These are phyloP conservation scores for Penicillium vulpinum DNA, from an alignment of 2,329 filamentous ascomycete genomes.

Conservation along the genomic window DNA sequence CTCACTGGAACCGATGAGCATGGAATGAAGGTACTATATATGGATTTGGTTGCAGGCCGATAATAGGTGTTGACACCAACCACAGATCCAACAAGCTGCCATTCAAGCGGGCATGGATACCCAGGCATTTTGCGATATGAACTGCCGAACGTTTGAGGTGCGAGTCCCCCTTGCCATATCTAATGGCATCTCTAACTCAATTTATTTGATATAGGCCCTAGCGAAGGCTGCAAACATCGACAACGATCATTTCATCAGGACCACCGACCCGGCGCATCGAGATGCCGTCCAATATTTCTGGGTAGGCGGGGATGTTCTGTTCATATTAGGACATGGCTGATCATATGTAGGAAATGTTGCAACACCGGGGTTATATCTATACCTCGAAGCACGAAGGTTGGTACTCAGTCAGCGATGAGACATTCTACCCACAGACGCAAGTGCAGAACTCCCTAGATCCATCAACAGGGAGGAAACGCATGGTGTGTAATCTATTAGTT, in stretches of 20 bases:
- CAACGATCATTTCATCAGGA: constrained; percentile 88
- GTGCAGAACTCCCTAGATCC: constrained; percentile 75
- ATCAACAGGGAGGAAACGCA: constrained; percentile 76
- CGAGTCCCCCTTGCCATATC: background rate
- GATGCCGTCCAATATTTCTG: constrained; percentile 88
- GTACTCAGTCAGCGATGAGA: constrained; percentile 97
- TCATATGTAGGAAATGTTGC: constrained; percentile 60
- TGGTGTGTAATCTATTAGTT: constrained; percentile 49
- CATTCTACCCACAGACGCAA: constrained; percentile 80
- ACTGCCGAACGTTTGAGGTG: constrained; percentile 73
- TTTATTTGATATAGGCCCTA: constrained; percentile 53
- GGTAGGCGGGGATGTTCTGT: constrained; percentile 46
- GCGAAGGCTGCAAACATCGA: constrained; percentile 68
- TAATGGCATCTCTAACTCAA: constrained; percentile 1
- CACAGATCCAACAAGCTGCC: constrained; percentile 78
- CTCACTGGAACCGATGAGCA: constrained; percentile 96
- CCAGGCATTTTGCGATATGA: constrained; percentile 84
- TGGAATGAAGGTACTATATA: constrained; percentile 71
- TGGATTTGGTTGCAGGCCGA: background rate
- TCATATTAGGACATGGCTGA: constrained; percentile 10
- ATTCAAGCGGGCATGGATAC: constrained; percentile 67
- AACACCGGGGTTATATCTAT: constrained; percentile 76
- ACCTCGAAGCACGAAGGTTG: constrained; percentile 85
- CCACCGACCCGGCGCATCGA: constrained; percentile 78
- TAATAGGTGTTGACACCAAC: constrained; percentile 16